These are phyloP conservation scores for Volvox carteri DNA, from an alignment of 163 green algal genomes.

Conservation along the genomic window DNA sequence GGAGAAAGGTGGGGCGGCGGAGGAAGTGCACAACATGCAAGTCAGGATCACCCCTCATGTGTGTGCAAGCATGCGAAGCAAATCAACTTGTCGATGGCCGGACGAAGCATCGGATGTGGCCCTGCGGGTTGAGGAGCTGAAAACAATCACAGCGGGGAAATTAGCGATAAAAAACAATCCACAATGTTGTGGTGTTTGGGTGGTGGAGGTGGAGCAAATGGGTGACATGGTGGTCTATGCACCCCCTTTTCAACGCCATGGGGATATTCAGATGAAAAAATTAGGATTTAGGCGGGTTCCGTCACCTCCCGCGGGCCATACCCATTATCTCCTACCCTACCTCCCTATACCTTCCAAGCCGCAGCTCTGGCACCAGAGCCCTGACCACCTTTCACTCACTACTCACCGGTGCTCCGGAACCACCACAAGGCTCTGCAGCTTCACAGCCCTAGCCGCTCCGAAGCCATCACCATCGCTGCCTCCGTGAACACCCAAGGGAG, in stretches of 20 bases:
- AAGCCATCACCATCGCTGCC: background rate
- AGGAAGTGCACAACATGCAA: too few species aligned
- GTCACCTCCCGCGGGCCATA: background rate
- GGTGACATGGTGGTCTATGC: too few species aligned
- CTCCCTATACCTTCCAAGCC: background rate
- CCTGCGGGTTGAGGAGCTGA: too few species aligned
- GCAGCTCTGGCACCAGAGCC: too few species aligned
- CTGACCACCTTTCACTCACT: background rate
- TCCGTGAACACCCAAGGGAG: background rate
- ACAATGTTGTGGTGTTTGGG: too few species aligned
- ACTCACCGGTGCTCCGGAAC: background rate
- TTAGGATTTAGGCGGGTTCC: background rate
- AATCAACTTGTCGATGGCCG: background rate
- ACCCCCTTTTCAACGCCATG: background rate
- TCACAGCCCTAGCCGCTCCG: too few species aligned
- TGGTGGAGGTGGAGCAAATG: too few species aligned
- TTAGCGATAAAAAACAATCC: too few species aligned
- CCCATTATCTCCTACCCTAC: background rate
- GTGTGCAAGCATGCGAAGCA: background rate
- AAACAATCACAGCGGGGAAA: too few species aligned
- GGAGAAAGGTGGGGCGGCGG: too few species aligned
- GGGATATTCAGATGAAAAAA: background rate
- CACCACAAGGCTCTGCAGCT: slow-evolving; percentile 42
- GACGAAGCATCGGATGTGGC: too few species aligned
- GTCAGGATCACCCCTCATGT: background rate